Evolutionary conservation across 805 yeast species (phyloP).

Genomic region (Candida vartiovaarae): DNA sequence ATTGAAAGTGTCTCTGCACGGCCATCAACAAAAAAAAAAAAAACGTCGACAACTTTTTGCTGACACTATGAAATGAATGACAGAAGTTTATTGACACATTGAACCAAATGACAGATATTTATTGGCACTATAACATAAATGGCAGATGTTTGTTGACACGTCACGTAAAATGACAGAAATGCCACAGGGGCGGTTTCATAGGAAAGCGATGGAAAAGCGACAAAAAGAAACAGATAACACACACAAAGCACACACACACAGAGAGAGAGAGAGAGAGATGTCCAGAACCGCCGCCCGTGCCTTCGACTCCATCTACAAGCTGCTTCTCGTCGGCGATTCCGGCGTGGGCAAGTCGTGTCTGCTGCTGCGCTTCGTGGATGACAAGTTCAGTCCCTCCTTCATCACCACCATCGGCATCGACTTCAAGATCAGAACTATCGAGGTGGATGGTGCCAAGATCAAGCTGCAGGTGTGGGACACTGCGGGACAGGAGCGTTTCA

Average conservation of each 20-base stretch:
- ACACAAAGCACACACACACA: neutral
- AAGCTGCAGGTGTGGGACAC: slow-evolving; percentile 97
- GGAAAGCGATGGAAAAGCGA: neutral
- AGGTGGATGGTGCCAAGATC: slow-evolving; percentile 85
- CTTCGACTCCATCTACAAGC: slow-evolving; percentile 86
- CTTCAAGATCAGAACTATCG: slow-evolving; percentile 94
- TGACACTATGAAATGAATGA: too few relatives aligned
- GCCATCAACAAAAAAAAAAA: too few relatives aligned
- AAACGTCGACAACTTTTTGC: too few relatives aligned
- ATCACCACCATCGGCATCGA: slow-evolving; percentile 98
- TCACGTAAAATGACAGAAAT: too few relatives aligned
- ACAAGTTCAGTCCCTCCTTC: slow-evolving; percentile 92
- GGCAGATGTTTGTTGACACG: too few relatives aligned
- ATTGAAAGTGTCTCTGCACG: too few relatives aligned
- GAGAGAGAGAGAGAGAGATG: slow-evolving; percentile 24
- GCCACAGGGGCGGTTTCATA: too few relatives aligned
- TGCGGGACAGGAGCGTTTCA: slow-evolving; percentile 94
- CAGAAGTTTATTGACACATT: too few relatives aligned
- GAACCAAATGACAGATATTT: too few relatives aligned
- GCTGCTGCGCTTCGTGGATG: slow-evolving; percentile 87
- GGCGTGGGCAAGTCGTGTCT: slow-evolving; percentile 89
- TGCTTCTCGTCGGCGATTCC: slow-evolving; percentile 89
- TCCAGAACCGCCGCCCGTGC: slow-evolving; percentile 63
- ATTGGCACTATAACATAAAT: too few relatives aligned
- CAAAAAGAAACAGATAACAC: neutral